Conservation (phyloP, 371 early-diverging fungal species). For the Coemansia sp. region DNA sequence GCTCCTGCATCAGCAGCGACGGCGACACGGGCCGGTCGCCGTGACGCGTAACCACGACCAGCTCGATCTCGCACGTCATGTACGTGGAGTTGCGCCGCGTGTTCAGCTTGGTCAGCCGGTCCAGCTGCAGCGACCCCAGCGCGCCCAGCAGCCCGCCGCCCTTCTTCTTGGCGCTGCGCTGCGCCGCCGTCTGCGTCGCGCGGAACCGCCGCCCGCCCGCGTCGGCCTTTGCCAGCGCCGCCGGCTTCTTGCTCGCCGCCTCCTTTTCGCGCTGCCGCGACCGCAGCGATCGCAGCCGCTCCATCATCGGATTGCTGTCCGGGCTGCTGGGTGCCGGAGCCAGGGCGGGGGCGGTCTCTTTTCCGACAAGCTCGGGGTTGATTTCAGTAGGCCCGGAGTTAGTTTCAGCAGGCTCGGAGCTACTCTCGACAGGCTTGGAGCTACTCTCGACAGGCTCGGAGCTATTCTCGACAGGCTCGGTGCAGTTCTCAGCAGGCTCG, state of each 20-base stretch:
- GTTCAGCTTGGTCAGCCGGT: constrained; percentile 46
- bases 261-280: constrained; percentile 23
- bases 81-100: constrained; percentile 43
- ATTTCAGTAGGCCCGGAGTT: neutral
- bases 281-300: constrained; percentile 39
- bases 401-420: neutral
- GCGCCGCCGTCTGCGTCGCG: constrained; percentile 20
- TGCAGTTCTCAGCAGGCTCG: neutral
- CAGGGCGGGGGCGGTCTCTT: neutral
- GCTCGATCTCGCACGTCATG: constrained; percentile 39
- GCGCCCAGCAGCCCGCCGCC: constrained; percentile 13
- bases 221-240: neutral
- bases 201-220: constrained; percentile 20
- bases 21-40: constrained; percentile 41
- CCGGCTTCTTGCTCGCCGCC: neutral
- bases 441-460: no score
- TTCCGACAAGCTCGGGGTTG: neutral
- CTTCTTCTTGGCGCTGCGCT: neutral
- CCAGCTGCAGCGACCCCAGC: constrained; percentile 43
- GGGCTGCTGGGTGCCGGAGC: neutral
- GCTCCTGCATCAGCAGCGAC: constrained; percentile 38
- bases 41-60: constrained; percentile 7
- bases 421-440: neutral
- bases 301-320: constrained; percentile 6
- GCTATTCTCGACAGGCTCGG: neutral